These are phyloP conservation scores for Trichoderma semiorbis DNA, from an alignment of 2,329 filamentous ascomycete genomes.

Conservation along the genomic window DNA sequence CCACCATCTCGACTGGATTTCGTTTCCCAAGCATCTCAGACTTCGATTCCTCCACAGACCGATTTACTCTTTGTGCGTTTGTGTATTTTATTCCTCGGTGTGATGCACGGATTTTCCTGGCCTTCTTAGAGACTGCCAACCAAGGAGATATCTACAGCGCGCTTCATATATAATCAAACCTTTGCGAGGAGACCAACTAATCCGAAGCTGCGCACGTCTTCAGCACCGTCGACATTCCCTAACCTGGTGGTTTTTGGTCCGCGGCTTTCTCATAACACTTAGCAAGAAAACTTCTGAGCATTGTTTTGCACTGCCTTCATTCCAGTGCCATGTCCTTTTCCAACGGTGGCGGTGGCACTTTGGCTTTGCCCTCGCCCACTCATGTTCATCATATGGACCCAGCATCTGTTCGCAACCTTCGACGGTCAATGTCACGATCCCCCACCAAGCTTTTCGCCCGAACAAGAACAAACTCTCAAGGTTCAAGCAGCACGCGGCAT, in stretches of 20 bases:
- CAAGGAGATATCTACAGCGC: conserved; percentile 7
- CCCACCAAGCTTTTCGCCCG: conserved; percentile 78
- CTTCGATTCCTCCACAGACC: not conserved
- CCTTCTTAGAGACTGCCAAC: conserved; percentile 7
- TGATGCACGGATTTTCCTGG: conserved; percentile 11
- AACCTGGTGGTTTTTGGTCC: conserved; percentile 22
- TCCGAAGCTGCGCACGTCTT: not conserved
- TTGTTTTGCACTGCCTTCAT: conserved; percentile 25
- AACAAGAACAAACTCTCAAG: conserved; percentile 45
- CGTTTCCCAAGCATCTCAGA: conserved; percentile 1
- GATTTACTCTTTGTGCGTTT: conserved; percentile 2
- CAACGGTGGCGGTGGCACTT: conserved; percentile 65
- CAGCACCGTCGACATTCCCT: conserved; percentile 26
- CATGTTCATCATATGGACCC: conserved; percentile 79
- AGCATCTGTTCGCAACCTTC: conserved; percentile 75
- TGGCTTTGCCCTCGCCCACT: conserved; percentile 84
- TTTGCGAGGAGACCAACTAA: conserved; percentile 10
- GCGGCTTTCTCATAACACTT: conserved; percentile 24
- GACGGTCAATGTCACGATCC: conserved; percentile 87
- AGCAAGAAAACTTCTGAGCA: not conserved
- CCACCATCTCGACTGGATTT: not conserved
- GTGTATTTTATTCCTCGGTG: not conserved
- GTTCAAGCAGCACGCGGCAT: conserved; percentile 46
- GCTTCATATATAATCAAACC: conserved; percentile 2
- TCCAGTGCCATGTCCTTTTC: conserved; percentile 53